Base-by-base conservation (phyloP, 2,329 filamentous ascomycete genomes). In the Cordyceps farinosa region DNA sequence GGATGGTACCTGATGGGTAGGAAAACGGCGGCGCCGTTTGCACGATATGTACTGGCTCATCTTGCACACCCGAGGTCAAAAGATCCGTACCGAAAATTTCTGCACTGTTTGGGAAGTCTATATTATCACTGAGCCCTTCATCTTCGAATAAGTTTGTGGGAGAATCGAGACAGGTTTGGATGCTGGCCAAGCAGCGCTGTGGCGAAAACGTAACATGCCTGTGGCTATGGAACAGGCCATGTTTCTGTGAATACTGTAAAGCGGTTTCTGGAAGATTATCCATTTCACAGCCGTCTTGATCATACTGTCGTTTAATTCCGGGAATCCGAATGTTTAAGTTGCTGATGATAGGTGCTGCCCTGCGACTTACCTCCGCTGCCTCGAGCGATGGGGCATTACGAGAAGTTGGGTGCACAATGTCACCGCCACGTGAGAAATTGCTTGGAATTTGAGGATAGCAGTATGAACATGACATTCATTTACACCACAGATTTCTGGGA, bases 211-310 rank as follows among this genome's bases (percentile, higher is more conserved):
- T 7, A 17, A 22, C 34, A 6, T 50, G 22, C 6, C 44, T 40
- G 27, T 62, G 59, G 32, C 34, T 34, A 5, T 22, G 34, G 44
- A 62, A 62, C 15, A 65, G 56, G 22, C 42, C 48, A 17, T 61
- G 61, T 40, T 45, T 36, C n/a, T 58, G 15, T 36, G 61, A 57
- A 38, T 65, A 65, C 6, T 61, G 30, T 4, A 40, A 17, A 3
- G 56, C 47, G 3, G 64, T 54, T n/a, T 58, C 57, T 38, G 51
- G 17, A 58, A 17, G n/a, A 11, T n/a, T n/a, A 27, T 47, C 44
- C 60, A 62, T 62, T 48, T 30, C 6, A 45, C 6, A 17, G 13
- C 1, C 1, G 3, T n/a, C 7, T 51, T 5, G 5, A 51, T 8
- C 34, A 59, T 51, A 11, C 34, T 30, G n/a, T n/a, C 34, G 34